Percentiles rank a stretch among this genome's conserved stretches.
phyloP scores from a whole-genome alignment of 2,329 filamentous ascomycete species.

The Penicillium freii region DNA sequence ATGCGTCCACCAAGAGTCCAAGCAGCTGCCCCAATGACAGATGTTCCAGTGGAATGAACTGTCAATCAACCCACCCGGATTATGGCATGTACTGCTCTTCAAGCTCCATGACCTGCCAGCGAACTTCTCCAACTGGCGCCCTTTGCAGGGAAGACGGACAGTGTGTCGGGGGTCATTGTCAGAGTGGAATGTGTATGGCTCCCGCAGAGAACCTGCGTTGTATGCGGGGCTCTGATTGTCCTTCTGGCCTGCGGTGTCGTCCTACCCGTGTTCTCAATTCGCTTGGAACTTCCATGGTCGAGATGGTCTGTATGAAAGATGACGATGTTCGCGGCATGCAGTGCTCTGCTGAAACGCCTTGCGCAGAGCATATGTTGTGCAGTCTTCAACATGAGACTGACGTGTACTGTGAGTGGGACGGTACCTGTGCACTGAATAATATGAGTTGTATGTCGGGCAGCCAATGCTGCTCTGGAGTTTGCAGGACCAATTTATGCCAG shows the following conservation, averaged over 20 bases:
- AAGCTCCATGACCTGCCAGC: neutral
- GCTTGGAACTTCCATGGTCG: neutral
- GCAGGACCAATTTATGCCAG: neutral
- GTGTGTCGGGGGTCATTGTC: neutral
- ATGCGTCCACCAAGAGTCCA: neutral
- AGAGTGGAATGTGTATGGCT: neutral
- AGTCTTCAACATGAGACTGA: neutral
- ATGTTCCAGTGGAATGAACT: neutral
- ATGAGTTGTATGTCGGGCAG: neutral
- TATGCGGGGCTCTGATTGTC: neutral
- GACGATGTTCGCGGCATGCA: neutral
- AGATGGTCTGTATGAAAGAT: constrained; percentile 1
- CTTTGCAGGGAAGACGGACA: neutral
- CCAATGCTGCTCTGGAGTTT: constrained; percentile 1
- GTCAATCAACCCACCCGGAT: neutral
- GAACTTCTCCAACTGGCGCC: neutral
- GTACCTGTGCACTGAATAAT: neutral
- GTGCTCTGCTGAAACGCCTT: neutral
- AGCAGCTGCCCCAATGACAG: neutral
- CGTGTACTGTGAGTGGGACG: neutral
- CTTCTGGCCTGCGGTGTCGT: neutral
- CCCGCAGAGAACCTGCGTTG: neutral
- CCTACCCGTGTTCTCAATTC: neutral
- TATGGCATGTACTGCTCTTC: constrained; percentile 4
- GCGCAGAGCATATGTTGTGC: neutral